phyloP scores from a whole-genome alignment of 805 yeast species.

The Candida rishiriensis region DNA sequence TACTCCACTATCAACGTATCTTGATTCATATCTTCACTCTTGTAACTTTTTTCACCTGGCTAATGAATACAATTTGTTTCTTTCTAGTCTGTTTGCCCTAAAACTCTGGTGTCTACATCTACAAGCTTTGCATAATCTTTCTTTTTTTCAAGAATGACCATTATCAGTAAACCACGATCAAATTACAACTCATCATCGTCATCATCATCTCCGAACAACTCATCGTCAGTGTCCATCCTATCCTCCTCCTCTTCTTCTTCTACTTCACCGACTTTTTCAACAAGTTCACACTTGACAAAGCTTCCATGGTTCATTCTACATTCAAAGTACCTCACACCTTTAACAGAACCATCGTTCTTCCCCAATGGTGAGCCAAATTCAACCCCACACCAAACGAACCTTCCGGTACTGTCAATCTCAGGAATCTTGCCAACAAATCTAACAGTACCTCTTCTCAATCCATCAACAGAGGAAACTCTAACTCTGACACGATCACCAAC shows the following conservation, averaged over 20 bases:
- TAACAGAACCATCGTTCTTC: slow-evolving; percentile 74
- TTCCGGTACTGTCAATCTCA: slow-evolving; percentile 46
- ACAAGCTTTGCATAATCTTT: not conserved
- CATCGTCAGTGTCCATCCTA: slow-evolving; percentile 11
- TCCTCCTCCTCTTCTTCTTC: slow-evolving; percentile 50
- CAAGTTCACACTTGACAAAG: slow-evolving; percentile 64
- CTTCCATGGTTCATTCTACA: slow-evolving; percentile 63
- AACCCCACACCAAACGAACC: slow-evolving; percentile 70
- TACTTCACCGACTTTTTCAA: slow-evolving; percentile 62
- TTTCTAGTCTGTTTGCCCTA: not conserved
- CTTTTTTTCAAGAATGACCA: not conserved
- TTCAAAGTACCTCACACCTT: slow-evolving; percentile 55
- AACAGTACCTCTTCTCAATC: slow-evolving; percentile 64
- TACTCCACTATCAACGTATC: not conserved
- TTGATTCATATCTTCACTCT: not conserved
- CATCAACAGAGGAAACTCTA: slow-evolving; percentile 19
- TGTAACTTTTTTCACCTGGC: too few relatives aligned
- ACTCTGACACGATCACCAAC: slow-evolving; percentile 55
- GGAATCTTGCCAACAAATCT: slow-evolving; percentile 65
- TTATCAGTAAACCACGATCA: not conserved
- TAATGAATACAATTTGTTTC: too few relatives aligned
- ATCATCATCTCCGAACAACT: slow-evolving; percentile 1
- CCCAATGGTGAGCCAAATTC: slow-evolving; percentile 85
- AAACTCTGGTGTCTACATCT: too few relatives aligned
- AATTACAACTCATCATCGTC: slow-evolving; percentile 2